Conservation (phyloP, 2,329 filamentous ascomycete genomes). For the Lecanicillium sp. region DNA sequence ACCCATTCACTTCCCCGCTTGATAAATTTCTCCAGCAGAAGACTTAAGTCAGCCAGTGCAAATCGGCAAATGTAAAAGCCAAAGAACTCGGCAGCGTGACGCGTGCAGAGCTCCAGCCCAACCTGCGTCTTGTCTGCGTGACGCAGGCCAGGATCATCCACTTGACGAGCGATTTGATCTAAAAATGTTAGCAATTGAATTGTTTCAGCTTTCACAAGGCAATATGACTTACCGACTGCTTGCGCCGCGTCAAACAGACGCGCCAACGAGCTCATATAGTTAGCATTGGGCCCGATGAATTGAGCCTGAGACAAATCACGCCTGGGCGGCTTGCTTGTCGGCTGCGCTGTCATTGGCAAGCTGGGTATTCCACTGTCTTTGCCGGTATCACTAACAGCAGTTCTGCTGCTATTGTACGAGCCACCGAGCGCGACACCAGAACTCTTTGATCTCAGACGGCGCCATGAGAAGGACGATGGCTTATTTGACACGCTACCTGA, state of each 20-base stretch:
- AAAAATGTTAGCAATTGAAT: slow-evolving; percentile 4
- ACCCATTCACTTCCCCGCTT: slow-evolving; percentile 98
- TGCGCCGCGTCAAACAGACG: slow-evolving; percentile 90
- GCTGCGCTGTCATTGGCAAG: slow-evolving; percentile 67
- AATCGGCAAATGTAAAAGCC: slow-evolving; percentile 95
- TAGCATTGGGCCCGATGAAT: slow-evolving; percentile 77
- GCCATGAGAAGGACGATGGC: slow-evolving; percentile 69
- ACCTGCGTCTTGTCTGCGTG: slow-evolving; percentile 93
- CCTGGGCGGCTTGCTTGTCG: slow-evolving; percentile 62
- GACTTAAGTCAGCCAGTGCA: slow-evolving; percentile 74
- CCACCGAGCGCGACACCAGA: slow-evolving; percentile 58
- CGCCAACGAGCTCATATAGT: slow-evolving; percentile 88
- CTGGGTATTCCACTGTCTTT: slow-evolving; percentile 53
- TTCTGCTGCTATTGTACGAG: slow-evolving; percentile 35
- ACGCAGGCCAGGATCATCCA: slow-evolving; percentile 87
- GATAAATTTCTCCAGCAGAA: slow-evolving; percentile 92
- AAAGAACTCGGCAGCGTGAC: slow-evolving; percentile 95
- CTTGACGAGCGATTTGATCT: slow-evolving; percentile 95
- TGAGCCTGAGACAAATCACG: slow-evolving; percentile 62
- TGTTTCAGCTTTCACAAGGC: neutral
- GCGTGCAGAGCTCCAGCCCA: slow-evolving; percentile 84
- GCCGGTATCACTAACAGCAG: slow-evolving; percentile 21
- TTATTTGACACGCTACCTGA: slow-evolving; percentile 64
- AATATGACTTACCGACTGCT: slow-evolving; percentile 67
- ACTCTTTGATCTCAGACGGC: slow-evolving; percentile 83